These are phyloP conservation scores for Coemansia umbellata DNA, from an alignment of 192 early-diverging fungal genomes.

Conservation along the genomic window DNA sequence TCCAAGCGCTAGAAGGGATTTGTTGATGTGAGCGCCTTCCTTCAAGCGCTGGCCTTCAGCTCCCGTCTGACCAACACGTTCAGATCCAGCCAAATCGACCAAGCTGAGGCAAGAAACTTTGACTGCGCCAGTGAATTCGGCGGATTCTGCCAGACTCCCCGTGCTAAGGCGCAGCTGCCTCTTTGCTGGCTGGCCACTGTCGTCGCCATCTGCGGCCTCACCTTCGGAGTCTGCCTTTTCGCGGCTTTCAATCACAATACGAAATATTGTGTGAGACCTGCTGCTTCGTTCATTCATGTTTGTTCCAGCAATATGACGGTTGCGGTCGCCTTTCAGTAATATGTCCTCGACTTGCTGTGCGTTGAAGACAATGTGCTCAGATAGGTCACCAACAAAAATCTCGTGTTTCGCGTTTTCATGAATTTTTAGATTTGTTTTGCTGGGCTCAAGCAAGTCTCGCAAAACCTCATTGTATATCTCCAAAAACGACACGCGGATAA, in stretches of 20 bases:
- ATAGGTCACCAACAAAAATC: slow-evolving; percentile 62
- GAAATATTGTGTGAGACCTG: slow-evolving; percentile 95
- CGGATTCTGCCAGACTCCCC: slow-evolving; percentile 19
- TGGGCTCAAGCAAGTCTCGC: slow-evolving; percentile 82
- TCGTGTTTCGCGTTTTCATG: slow-evolving; percentile 70
- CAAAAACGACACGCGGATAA: slow-evolving; percentile 93
- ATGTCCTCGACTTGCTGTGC: slow-evolving; percentile 65
- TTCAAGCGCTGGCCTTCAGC: slow-evolving; percentile 83
- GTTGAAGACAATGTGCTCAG: slow-evolving; percentile 61
- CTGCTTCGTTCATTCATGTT: slow-evolving; percentile 90
- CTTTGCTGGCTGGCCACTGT: not conserved
- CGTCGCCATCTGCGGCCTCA: not conserved
- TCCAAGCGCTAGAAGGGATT: slow-evolving; percentile 81
- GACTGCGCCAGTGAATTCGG: slow-evolving; percentile 47
- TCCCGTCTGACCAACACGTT: slow-evolving; percentile 72
- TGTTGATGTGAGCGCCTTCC: slow-evolving; percentile 97
- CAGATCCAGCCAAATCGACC: slow-evolving; percentile 95
- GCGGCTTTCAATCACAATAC: slow-evolving; percentile 83
- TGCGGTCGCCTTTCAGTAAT: slow-evolving; percentile 69
- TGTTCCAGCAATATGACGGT: slow-evolving; percentile 86
- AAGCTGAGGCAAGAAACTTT: slow-evolving; percentile 69
- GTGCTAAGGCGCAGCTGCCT: slow-evolving; percentile 35
- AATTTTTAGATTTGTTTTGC: slow-evolving; percentile 80
- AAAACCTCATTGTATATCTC: slow-evolving; percentile 98
- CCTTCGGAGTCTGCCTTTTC: slow-evolving; percentile 35